A percentile compares a stretch with the other conserved stretches of the same genome.
These are phyloP conservation scores for Salix purpurea DNA, from an alignment of 345 rosid species.

Conservation along the genomic window DNA sequence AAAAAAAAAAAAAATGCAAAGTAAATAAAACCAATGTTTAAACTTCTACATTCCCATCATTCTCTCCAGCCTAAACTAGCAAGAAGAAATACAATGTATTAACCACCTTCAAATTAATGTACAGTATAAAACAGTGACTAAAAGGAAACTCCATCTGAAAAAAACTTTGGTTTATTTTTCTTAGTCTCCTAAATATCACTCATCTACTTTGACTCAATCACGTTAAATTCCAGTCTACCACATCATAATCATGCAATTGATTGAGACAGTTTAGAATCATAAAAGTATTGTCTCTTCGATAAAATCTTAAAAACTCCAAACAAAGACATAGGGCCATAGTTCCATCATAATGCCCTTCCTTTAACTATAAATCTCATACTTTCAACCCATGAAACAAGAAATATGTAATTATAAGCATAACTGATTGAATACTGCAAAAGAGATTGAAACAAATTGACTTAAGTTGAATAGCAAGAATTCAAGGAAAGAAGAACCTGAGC, in stretches of 20 bases:
- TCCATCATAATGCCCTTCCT: background rate
- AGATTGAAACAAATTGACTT: background rate
- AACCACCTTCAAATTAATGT: background rate
- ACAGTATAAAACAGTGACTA: background rate
- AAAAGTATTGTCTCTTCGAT: background rate
- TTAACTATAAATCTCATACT: background rate
- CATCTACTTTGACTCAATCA: background rate
- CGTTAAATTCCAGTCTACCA: background rate
- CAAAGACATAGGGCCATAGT: background rate
- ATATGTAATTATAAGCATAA: background rate
- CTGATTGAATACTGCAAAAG: background rate
- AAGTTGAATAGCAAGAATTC: background rate
- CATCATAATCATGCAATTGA: background rate
- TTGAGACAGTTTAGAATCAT: background rate
- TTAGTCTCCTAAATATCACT: background rate
- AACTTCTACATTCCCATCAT: background rate
- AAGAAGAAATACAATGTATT: background rate
- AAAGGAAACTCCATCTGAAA: background rate
- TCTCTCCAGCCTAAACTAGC: background rate
- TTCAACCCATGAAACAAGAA: background rate
- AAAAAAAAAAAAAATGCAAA: background rate
- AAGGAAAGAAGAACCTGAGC: slow-evolving; percentile 52
- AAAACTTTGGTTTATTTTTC: background rate
- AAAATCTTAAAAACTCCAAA: background rate
- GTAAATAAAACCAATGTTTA: background rate